Evolutionary conservation across 2,329 filamentous ascomycete genomes (phyloP).

Genomic region (Samsoniella hepiali): DNA sequence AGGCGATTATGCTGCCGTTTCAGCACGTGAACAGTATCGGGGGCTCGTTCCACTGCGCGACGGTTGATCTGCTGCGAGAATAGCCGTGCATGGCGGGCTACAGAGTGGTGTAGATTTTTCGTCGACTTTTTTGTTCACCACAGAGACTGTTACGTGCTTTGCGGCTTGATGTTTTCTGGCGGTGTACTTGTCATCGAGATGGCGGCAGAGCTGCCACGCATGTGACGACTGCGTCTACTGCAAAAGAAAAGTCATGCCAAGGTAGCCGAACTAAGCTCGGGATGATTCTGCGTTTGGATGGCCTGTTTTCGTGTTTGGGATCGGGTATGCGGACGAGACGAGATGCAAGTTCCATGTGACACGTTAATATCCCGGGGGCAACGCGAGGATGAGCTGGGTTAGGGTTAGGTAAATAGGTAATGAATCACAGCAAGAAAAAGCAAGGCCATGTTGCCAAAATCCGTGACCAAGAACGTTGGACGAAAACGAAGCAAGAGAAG

Average conservation of each 20-base stretch:
- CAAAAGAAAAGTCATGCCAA: background rate
- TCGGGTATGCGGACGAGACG: background rate
- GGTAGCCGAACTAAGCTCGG: constrained; percentile 1
- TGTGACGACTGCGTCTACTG: no score
- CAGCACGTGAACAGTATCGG: constrained; percentile 32
- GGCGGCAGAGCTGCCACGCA: no score
- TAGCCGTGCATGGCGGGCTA: background rate
- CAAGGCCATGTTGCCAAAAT: background rate
- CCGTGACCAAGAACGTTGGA: background rate
- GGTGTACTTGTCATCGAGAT: no score
- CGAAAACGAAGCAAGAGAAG: background rate
- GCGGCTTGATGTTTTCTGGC: no score
- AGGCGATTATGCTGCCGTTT: constrained; percentile 27
- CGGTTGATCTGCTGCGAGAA: constrained; percentile 21
- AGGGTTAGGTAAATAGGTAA: background rate
- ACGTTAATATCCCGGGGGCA: constrained; percentile 16
- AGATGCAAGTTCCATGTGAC: constrained; percentile 12
- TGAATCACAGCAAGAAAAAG: background rate
- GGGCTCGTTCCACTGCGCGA: constrained; percentile 33
- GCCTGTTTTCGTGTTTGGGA: background rate
- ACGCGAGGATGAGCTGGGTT: constrained; percentile 3
- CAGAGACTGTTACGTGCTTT: no score
- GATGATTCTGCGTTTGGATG: background rate
- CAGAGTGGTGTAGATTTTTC: background rate
- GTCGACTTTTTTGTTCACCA: background rate